These are phyloP conservation scores for Cladosporium halotolerans DNA, from an alignment of 2,329 filamentous ascomycete species.

Conservation along the genomic window DNA sequence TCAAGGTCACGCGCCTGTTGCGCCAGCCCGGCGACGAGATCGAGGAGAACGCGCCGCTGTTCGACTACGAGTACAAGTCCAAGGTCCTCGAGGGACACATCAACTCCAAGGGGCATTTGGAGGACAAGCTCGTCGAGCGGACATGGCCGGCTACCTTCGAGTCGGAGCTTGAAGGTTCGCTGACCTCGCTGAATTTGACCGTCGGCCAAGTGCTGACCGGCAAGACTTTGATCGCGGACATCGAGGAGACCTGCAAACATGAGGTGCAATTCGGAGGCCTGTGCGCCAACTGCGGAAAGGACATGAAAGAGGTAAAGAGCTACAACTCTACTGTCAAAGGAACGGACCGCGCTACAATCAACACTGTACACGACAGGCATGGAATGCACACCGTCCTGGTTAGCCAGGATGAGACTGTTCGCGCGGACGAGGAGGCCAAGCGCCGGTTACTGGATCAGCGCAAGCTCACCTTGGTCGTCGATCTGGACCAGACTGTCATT, in stretches of 20 bases:
- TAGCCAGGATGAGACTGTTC: constrained; percentile 71
- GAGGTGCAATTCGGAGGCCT: constrained; percentile 86
- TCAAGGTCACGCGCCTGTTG: constrained; percentile 81
- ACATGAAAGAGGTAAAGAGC: constrained; percentile 77
- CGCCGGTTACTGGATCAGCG: constrained; percentile 69
- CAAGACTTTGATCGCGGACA: constrained; percentile 57
- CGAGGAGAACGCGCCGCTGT: constrained; percentile 67
- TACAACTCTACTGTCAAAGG: constrained; percentile 77
- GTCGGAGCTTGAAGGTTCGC: constrained; percentile 72
- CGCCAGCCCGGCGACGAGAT: constrained; percentile 70
- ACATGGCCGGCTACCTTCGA: constrained; percentile 74
- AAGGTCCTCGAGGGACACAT: constrained; percentile 61
- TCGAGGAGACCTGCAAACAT: constrained; percentile 88
- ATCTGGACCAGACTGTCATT: constrained; percentile 97
- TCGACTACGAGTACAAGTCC: constrained; percentile 83
- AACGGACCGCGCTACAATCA: constrained; percentile 81
- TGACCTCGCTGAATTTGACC: constrained; percentile 69
- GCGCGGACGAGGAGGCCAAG: constrained; percentile 81
- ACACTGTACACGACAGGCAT: constrained; percentile 65
- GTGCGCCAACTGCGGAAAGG: constrained; percentile 86
- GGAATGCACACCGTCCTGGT: constrained; percentile 83
- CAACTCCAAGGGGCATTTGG: constrained; percentile 58
- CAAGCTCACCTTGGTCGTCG: constrained; percentile 89
- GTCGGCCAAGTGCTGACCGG: constrained; percentile 55
- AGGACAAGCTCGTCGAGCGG: constrained; percentile 53